Conservation (phyloP, 2,329 filamentous ascomycete species). For the Pyrenophora graminea region DNA sequence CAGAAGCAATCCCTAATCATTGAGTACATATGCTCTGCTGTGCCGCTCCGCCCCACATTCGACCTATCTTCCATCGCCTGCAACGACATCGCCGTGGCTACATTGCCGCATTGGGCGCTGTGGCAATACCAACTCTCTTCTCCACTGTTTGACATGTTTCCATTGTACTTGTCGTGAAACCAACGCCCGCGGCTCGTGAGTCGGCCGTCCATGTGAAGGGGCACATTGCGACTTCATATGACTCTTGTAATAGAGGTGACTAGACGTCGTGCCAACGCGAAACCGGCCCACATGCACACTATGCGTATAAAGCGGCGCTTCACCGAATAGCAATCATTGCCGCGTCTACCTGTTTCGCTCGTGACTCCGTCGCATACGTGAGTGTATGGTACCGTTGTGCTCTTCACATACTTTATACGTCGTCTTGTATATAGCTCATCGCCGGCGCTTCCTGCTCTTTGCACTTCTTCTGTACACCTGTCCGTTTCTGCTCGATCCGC, state of each 20-base stretch:
- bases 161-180: background rate
- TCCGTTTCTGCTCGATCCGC: background rate
- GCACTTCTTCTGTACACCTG: background rate
- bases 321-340: background rate
- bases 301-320: slow-evolving; percentile 1
- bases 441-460: background rate
- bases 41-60: no score
- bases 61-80: background rate
- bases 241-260: slow-evolving; percentile 10
- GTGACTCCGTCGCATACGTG: background rate
- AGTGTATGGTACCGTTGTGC: background rate
- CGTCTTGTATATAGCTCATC: background rate
- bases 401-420: background rate
- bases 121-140: background rate
- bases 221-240: background rate
- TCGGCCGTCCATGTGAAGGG: background rate
- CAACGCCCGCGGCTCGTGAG: background rate
- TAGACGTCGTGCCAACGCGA: slow-evolving; percentile 1
- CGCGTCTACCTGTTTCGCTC: background rate
- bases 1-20: no score
- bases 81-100: background rate
- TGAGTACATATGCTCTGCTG: no score
- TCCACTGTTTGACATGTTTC: background rate
- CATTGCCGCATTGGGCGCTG: background rate
- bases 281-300: background rate